These are phyloP conservation scores for Ustilago tritici DNA, from an alignment of 1,284 basidiomycete genomes.

Conservation along the genomic window DNA sequence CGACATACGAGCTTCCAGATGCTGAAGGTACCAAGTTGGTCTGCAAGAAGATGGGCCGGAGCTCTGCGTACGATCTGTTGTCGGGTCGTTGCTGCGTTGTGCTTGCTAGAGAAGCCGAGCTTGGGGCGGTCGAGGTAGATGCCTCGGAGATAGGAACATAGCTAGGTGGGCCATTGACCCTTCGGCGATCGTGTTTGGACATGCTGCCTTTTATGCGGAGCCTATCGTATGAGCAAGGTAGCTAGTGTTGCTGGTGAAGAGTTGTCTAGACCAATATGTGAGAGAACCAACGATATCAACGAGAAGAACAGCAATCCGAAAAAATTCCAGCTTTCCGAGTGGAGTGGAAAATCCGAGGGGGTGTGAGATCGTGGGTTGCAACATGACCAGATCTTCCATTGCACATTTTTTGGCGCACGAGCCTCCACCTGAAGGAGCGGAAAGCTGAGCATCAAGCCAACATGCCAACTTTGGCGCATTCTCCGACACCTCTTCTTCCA, in stretches of 20 bases:
- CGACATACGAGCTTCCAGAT: slow-evolving; percentile 94
- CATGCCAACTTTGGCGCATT: neutral
- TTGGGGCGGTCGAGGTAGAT: slow-evolving; percentile 6
- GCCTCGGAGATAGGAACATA: slow-evolving; percentile 32
- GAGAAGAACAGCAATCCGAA: slow-evolving; percentile 5
- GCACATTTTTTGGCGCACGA: slow-evolving; percentile 17
- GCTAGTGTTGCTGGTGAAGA: neutral
- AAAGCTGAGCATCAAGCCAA: slow-evolving; percentile 13
- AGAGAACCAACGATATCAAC: slow-evolving; percentile 5
- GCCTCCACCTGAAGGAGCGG: slow-evolving; percentile 31
- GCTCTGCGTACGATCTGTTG: slow-evolving; percentile 27
- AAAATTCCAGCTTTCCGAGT: slow-evolving; percentile 14
- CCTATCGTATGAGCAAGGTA: neutral
- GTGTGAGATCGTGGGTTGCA: slow-evolving; percentile 7
- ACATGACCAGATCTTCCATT: neutral
- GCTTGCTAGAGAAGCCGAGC: slow-evolving; percentile 11
- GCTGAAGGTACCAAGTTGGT: slow-evolving; percentile 90
- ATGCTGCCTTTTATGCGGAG: slow-evolving; percentile 5
- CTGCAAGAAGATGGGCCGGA: slow-evolving; percentile 76
- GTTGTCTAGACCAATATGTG: neutral
- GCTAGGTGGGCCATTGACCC: slow-evolving; percentile 46
- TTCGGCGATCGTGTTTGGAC: slow-evolving; percentile 43
- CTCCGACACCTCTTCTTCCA: neutral
- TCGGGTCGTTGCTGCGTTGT: slow-evolving; percentile 32
- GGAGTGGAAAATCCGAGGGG: slow-evolving; percentile 7